Evolutionary conservation across 2,329 filamentous ascomycete genomes (phyloP).

Genomic region (Coniochaeta sp.): DNA sequence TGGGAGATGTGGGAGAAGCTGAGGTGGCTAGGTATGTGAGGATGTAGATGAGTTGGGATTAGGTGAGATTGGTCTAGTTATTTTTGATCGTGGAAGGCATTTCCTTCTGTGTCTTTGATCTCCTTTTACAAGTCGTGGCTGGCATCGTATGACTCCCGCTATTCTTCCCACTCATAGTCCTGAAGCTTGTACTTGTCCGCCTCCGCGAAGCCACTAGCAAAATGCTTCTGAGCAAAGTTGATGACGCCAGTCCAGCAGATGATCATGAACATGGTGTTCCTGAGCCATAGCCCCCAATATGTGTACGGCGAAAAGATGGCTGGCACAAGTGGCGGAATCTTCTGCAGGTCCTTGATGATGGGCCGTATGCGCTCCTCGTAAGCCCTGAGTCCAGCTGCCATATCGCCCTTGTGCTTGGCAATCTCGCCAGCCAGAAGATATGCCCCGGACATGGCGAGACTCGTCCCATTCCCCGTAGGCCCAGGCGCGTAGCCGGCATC

Average conservation of each 20-base stretch:
- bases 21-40: no score
- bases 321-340: slow-evolving; percentile 23
- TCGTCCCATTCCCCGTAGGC: slow-evolving; percentile 33
- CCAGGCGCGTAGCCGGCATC: slow-evolving; percentile 35
- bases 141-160: no score
- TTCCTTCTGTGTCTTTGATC: no score
- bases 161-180: slow-evolving; percentile 23
- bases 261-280: slow-evolving; percentile 33
- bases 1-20: no score
- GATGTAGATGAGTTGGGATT: no score
- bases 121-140: no score
- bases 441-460: slow-evolving; percentile 29
- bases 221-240: slow-evolving; percentile 21
- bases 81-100: no score
- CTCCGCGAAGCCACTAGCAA: slow-evolving; percentile 21
- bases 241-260: slow-evolving; percentile 28
- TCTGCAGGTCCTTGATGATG: slow-evolving; percentile 24
- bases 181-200: slow-evolving; percentile 26
- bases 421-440: slow-evolving; percentile 41
- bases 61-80: no score
- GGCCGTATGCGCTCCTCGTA: slow-evolving; percentile 30
- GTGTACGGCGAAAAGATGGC: slow-evolving; percentile 35
- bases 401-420: slow-evolving; percentile 17
- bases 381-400: slow-evolving; percentile 22
- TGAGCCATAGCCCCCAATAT: slow-evolving; percentile 34